Base-by-base conservation (phyloP, 2,329 filamentous ascomycete species). In the Penicillium sp. region DNA sequence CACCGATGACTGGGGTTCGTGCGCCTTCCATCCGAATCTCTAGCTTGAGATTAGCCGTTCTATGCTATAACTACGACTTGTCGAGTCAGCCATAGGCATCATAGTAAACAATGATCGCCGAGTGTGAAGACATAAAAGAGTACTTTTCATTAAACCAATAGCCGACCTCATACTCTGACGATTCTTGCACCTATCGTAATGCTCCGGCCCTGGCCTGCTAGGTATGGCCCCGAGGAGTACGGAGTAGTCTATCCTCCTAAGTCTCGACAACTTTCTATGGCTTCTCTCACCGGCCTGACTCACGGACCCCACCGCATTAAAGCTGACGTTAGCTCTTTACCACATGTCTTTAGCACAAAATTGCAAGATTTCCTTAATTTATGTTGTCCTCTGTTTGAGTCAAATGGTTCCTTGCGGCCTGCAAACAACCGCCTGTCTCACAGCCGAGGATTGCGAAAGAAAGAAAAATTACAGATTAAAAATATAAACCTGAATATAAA, bases 131-230 rank as follows among this genome's bases (percentile, higher is more conserved):
- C 20, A 23, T 23, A 23, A 23, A 3, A 23, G 20, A 12, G 28
- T 29, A 29, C 10, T 5, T 13, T 29, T 10, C 4, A 29, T 4
- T 10, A 10, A 5, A 29, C 33, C 33, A 8, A 27, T 3, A 5
- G 6, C 20, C 37, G 23, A 24, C 38, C 23, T 23, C 23, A 9
- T 42, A 37, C 33, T 37, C 39, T 31, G 45, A 40, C 28, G 42
- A 47, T 42, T 8, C 33, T n/a, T 39, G 31, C 42, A 39, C 39
- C 45, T 47, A 25, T 37, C 44, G 31, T 24, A 33, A 15, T n/a
- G 29, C 10, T 44, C 42, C 20, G 23, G 33, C 18, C 33, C n/a
- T 13, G 20, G 10, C 38, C 24, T n/a, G 5, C 23, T 27, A 10
- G 15, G 15, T 18, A 18, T 18, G 15, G 15, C 15, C 15, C 15